A percentile compares a stretch with the other conserved stretches of the same genome.
Conservation (phyloP, 2,329 filamentous ascomycete genomes). For the Zymoseptoria passerinii region DNA sequence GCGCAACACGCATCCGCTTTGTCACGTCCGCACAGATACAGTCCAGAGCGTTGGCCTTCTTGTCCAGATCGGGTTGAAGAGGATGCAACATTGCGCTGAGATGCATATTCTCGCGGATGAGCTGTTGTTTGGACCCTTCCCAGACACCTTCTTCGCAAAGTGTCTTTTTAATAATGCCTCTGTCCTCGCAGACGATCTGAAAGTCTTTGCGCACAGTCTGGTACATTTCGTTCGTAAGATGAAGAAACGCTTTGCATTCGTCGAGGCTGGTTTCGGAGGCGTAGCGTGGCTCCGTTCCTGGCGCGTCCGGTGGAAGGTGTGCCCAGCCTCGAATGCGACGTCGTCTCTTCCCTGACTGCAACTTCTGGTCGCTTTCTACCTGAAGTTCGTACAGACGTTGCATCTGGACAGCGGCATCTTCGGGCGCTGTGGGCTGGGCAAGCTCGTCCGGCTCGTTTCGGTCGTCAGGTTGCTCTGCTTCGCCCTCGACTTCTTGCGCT, state of each 20-base stretch:
- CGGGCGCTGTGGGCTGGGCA: conserved; percentile 9
- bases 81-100: conserved; percentile 52
- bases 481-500: background rate
- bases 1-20: conserved; percentile 62
- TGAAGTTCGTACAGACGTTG: conserved; percentile 22
- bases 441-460: background rate
- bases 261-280: conserved; percentile 76
- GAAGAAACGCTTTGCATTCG: conserved; percentile 63
- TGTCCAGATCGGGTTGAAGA: conserved; percentile 50
- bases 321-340: conserved; percentile 61
- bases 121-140: conserved; percentile 59
- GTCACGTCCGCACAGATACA: conserved; percentile 75
- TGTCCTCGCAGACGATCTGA: conserved; percentile 59
- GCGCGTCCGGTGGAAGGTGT: conserved; percentile 58
- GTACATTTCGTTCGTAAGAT: conserved; percentile 57
- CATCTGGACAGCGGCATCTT: conserved; percentile 16
- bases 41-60: conserved; percentile 63
- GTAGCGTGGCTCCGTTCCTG: conserved; percentile 59
- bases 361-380: conserved; percentile 51
- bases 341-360: conserved; percentile 57
- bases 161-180: conserved; percentile 66
- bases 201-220: conserved; percentile 58
- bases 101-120: conserved; percentile 57
- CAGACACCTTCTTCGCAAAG: conserved; percentile 63
- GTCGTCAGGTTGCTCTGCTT: background rate